These are phyloP conservation scores for Zychaea mexicana DNA, from an alignment of 371 early-diverging fungal genomes.

Conservation along the genomic window DNA sequence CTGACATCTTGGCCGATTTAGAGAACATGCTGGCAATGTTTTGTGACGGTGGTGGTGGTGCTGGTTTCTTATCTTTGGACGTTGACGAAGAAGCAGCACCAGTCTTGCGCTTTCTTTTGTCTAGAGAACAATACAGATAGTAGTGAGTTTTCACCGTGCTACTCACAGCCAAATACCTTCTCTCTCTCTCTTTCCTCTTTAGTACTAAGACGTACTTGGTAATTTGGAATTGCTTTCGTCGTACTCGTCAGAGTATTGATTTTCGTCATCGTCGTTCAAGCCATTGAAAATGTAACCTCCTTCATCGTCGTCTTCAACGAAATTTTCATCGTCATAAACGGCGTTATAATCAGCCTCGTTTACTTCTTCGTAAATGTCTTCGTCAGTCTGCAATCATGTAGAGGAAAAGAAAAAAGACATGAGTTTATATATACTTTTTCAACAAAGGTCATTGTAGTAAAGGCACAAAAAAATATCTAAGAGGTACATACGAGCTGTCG, in stretches of 20 bases:
- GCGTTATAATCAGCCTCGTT: conserved; percentile 60
- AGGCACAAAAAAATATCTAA: no score
- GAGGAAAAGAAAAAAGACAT: background rate
- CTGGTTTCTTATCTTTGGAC: conserved; percentile 8
- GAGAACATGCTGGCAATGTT: conserved; percentile 10
- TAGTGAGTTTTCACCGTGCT: no score
- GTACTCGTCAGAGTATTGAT: conserved; percentile 50
- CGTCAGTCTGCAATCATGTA: background rate
- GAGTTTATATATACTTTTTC: background rate
- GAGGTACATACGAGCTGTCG: background rate
- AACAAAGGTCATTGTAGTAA: background rate
- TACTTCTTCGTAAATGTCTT: conserved; percentile 57
- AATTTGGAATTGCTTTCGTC: conserved; percentile 32
- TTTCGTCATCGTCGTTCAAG: conserved; percentile 58
- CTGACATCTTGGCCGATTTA: conserved; percentile 20
- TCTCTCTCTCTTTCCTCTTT: no score
- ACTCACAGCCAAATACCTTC: no score
- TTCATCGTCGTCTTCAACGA: conserved; percentile 88
- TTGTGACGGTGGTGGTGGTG: background rate
- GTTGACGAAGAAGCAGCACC: background rate
- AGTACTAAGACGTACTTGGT: background rate
- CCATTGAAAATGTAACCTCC: conserved; percentile 80
- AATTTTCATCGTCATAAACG: conserved; percentile 69
- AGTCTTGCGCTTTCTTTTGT: conserved; percentile 32
- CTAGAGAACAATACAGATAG: conserved; percentile 5